Base-by-base conservation (phyloP, 352 stramenopile species). In the Globisporangium nunn region DNA sequence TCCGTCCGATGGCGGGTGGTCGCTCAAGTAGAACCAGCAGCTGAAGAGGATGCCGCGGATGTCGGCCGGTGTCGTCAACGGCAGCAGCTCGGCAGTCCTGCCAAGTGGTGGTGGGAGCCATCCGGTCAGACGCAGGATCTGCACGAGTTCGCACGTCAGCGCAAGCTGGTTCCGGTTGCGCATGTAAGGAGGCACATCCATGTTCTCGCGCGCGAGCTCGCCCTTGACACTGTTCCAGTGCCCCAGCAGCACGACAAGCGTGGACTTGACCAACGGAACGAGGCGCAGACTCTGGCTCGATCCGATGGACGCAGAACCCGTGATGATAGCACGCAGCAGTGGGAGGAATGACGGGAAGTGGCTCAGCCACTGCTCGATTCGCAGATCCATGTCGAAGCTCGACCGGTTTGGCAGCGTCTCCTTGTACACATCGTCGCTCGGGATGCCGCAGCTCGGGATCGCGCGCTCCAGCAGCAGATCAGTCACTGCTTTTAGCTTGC, bases 161-260 rank as follows among this genome's bases (percentile, higher is more conserved):
- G 70, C 56, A 28, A 93, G 60, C 59, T 91, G 79, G 56, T 91
- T 83, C 30, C 64, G 63, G 48, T 88, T 88, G 53, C 81, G 75
- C 79, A 90, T 85, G 56, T 92, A 91, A 1, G 84, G 84, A n/a
- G 81, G 81, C 28, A 90, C 76, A 33, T 89, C 77, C 50, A 81
- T 70, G 62, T 93, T 89, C 46, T 89, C 72, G 12, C 74, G 33
- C 4, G 74, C 62, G 12, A 88, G 52, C 6, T 85, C 72, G n/a
- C 74, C 78, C 41, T 90, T 90, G 33, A 89, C 73, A 43, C 79
- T 89, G 68, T 93, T 90, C 84, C 84, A 93, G 54, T 92, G 80
- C 1, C 82, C 78, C 8, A 93, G 17, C 4, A 91, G 63, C 28
- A 93, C 84, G 14, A 91, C 74, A 5, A 93, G 56, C 11, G 75